A percentile compares a stretch with the other conserved stretches of the same genome.
Evolutionary conservation across 345 rosid genomes (phyloP).

Genomic region (Populus euphratica): DNA sequence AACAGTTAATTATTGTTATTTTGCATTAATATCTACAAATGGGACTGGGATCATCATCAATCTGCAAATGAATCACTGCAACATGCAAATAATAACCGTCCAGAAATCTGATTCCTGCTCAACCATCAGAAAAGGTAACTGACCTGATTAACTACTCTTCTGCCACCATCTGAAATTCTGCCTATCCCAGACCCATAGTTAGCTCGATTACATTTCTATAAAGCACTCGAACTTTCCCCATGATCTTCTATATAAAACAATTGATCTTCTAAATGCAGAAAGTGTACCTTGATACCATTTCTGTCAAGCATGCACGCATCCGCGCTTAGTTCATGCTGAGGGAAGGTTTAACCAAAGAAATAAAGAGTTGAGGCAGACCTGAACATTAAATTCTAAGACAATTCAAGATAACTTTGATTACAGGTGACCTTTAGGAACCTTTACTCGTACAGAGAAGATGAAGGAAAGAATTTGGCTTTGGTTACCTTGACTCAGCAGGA

Average conservation of each 20-base stretch:
- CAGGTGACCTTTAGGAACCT: background rate
- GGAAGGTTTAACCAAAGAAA: background rate
- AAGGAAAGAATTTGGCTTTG: background rate
- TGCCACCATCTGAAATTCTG: background rate
- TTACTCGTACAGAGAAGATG: background rate
- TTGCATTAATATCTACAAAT: background rate
- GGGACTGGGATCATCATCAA: background rate
- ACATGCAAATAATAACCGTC: background rate
- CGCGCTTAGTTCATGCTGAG: background rate
- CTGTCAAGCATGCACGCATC: background rate
- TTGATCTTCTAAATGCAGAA: background rate
- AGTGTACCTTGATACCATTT: background rate
- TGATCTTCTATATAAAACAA: background rate
- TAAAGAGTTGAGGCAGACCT: background rate
- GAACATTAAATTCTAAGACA: background rate
- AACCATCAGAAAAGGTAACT: background rate
- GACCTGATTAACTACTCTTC: background rate
- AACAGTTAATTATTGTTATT: background rate
- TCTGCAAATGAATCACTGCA: background rate
- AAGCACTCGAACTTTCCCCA: background rate
- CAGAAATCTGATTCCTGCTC: background rate
- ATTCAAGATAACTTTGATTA: background rate
- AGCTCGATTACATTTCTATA: background rate
- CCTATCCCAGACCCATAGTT: background rate
- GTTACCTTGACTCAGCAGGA: background rate